Conservation (phyloP, 2,329 filamentous ascomycete genomes). For the Anisogramma anomala region DNA sequence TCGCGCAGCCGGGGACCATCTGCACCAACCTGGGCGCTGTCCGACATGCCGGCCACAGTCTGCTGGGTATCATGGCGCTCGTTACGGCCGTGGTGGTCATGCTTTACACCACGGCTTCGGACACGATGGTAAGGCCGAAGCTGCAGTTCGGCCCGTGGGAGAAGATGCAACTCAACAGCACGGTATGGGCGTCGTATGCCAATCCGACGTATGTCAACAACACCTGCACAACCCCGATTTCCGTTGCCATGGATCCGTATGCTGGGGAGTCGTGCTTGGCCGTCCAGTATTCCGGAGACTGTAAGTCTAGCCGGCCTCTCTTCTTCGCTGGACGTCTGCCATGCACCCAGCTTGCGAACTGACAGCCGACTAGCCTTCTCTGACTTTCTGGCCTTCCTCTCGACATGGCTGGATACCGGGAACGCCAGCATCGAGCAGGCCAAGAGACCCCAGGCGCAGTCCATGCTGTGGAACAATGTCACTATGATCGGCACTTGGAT, state of each 20-base stretch:
- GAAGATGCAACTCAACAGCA: constrained; percentile 36
- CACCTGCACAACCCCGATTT: constrained; percentile 52
- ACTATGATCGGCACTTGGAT: constrained; percentile 62
- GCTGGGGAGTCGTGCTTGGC: constrained; percentile 50
- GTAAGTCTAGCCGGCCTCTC: constrained; percentile 19
- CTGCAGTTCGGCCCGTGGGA: constrained; percentile 48
- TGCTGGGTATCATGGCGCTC: constrained; percentile 54
- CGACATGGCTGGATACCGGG: constrained; percentile 42
- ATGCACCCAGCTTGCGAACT: neutral
- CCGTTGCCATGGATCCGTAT: constrained; percentile 26
- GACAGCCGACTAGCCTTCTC: constrained; percentile 41
- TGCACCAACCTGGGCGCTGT: constrained; percentile 58
- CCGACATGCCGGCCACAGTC: constrained; percentile 48
- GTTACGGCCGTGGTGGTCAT: constrained; percentile 53
- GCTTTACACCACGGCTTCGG: constrained; percentile 66
- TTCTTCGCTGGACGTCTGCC: neutral
- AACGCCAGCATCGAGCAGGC: constrained; percentile 28
- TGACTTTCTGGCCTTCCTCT: constrained; percentile 53
- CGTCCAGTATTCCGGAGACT: constrained; percentile 57
- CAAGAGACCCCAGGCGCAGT: constrained; percentile 47
- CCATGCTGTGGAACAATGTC: constrained; percentile 59
- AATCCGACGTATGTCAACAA: constrained; percentile 45
- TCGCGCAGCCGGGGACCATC: constrained; percentile 59
- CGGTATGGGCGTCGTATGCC: constrained; percentile 50
- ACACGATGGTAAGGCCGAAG: constrained; percentile 63